Evolutionary conservation across 139 green algal species (phyloP).

Genomic region (Tetraselmis striata): DNA sequence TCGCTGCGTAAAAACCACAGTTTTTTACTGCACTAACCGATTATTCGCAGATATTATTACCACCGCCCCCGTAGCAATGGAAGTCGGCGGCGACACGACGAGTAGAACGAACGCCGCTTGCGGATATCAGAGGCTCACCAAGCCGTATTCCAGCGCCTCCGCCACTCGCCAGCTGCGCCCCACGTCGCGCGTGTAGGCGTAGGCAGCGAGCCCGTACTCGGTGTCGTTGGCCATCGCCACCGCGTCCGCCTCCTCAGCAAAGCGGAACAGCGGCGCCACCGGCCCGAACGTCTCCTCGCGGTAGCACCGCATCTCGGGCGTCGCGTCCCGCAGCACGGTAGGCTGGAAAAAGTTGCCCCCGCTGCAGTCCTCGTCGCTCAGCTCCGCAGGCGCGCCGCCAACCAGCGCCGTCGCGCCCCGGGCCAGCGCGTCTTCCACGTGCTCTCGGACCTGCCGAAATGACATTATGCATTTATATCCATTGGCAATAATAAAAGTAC

Average conservation of each 20-base stretch:
- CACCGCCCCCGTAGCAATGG: too few relatives aligned
- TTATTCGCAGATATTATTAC: too few relatives aligned
- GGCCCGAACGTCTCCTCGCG: slow-evolving; percentile 92
- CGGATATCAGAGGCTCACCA: too few relatives aligned
- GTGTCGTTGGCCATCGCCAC: slow-evolving; percentile 85
- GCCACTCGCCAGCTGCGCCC: slow-evolving; percentile 66
- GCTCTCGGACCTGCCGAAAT: slow-evolving; percentile 36
- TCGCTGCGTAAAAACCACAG: too few relatives aligned
- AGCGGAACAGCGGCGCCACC: slow-evolving; percentile 71
- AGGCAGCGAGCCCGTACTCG: slow-evolving; percentile 82
- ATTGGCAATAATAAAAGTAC: too few relatives aligned
- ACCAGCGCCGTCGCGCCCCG: slow-evolving; percentile 63
- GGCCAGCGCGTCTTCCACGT: slow-evolving; percentile 79
- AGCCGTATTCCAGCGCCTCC: slow-evolving; percentile 90
- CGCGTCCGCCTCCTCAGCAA: slow-evolving; percentile 49
- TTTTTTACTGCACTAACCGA: too few relatives aligned
- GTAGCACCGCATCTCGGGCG: slow-evolving; percentile 75
- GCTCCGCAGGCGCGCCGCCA: slow-evolving; percentile 51
- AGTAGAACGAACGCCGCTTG: too few relatives aligned
- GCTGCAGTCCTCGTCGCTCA: slow-evolving; percentile 19
- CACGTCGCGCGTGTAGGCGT: slow-evolving; percentile 87
- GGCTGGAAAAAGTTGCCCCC: slow-evolving; percentile 76
- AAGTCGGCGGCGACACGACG: too few relatives aligned
- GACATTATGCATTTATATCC: too few relatives aligned
- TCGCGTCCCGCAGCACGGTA: slow-evolving; percentile 70